Conservation (phyloP, 2,329 filamentous ascomycete species). For the Hymenoscyphus infarciens region DNA sequence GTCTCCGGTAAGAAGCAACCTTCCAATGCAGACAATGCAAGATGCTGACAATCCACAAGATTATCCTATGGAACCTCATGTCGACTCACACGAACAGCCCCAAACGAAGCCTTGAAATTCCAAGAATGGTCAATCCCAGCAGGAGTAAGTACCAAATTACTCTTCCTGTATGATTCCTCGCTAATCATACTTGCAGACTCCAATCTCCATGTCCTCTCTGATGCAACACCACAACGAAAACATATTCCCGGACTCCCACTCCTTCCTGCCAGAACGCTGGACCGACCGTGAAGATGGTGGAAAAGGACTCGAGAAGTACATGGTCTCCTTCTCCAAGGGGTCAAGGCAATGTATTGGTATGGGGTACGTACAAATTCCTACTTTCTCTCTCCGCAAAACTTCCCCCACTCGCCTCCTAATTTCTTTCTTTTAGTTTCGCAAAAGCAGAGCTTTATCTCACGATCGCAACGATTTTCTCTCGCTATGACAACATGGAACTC, state of each 20-base stretch:
- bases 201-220: constrained; percentile 24
- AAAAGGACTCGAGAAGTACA: constrained; percentile 20
- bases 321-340: constrained; percentile 26
- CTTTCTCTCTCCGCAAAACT: background rate
- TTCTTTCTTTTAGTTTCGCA: constrained; percentile 19
- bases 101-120: constrained; percentile 23
- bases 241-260: constrained; percentile 31
- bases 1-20: background rate
- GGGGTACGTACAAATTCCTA: constrained; percentile 10
- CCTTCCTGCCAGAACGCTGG: constrained; percentile 40
- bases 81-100: constrained; percentile 31
- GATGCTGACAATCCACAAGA: constrained; percentile 8
- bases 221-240: constrained; percentile 33
- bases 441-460: constrained; percentile 25
- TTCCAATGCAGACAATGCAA: background rate
- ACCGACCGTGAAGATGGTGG: constrained; percentile 26
- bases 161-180: background rate
- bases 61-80: constrained; percentile 30
- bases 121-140: constrained; percentile 24
- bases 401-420: background rate
- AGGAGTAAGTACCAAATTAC: constrained; percentile 21
- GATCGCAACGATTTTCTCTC: constrained; percentile 20
- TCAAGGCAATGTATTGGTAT: constrained; percentile 26
- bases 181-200: constrained; percentile 17
- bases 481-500: constrained; percentile 19